Conservation (phyloP, 805 yeast genomes). For the Candida qinlingensis region DNA sequence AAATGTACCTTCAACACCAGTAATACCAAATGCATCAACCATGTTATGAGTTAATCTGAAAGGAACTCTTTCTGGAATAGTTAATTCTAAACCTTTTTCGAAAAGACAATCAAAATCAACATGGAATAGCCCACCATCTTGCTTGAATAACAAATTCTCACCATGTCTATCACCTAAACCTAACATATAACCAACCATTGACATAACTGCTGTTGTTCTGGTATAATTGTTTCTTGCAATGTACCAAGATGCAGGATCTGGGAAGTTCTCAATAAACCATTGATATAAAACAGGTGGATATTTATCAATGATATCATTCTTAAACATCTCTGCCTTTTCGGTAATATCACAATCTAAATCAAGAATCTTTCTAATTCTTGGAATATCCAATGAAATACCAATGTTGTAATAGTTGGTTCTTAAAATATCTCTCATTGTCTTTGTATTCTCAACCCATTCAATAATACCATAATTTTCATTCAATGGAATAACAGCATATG, state of each 20-base stretch:
- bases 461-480: conserved; percentile 85
- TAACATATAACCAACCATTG: conserved; percentile 88
- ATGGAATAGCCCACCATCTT: conserved; percentile 78
- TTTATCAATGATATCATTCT: conserved; percentile 23
- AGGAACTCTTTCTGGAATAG: conserved; percentile 92
- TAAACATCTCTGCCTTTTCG: conserved; percentile 33
- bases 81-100: conserved; percentile 69
- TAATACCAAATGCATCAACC: conserved; percentile 83
- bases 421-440: conserved; percentile 64
- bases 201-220: conserved; percentile 90
- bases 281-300: conserved; percentile 71
- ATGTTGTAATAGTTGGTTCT: conserved; percentile 36
- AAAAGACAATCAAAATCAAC: conserved; percentile 97
- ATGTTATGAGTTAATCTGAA: conserved; percentile 86
- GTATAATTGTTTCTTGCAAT: conserved; percentile 68
- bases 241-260: conserved; percentile 89
- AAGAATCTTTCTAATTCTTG: conserved; percentile 22
- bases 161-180: conserved; percentile 97
- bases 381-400: conserved; percentile 30
- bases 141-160: conserved; percentile 77
- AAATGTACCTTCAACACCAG: conserved; percentile 87
- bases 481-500: conserved; percentile 86
- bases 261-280: conserved; percentile 86
- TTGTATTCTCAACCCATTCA: conserved; percentile 79
- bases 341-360: conserved; percentile 24